phyloP scores from a whole-genome alignment of 1,139 yeast genomes.

The Lodderomyces parapsilosis region DNA sequence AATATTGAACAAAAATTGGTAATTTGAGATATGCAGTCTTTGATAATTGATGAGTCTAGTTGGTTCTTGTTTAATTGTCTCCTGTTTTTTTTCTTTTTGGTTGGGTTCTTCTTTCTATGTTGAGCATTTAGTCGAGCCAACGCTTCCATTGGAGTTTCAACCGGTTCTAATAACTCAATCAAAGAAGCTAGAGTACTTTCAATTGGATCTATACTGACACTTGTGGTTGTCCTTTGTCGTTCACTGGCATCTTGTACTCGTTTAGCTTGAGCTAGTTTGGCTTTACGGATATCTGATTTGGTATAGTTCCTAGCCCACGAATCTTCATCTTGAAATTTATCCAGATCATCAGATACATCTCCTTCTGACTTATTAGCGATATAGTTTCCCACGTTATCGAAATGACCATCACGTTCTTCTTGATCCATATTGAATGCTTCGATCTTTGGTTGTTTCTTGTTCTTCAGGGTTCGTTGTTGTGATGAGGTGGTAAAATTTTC shows the following conservation, averaged over 20 bases:
- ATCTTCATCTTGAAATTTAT: conserved; percentile 41
- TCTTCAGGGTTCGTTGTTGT: conserved; percentile 2
- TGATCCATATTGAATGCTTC: conserved; percentile 63
- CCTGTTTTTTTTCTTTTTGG: conserved; percentile 12
- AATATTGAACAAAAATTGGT: conserved; percentile 54
- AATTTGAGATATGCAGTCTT: conserved; percentile 18
- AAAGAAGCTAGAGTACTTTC: conserved; percentile 33
- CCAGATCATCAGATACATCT: conserved; percentile 29
- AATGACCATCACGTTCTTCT: conserved; percentile 59
- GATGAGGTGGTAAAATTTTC: conserved; percentile 15
- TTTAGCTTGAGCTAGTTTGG: conserved; percentile 40
- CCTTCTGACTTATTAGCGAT: conserved; percentile 45
- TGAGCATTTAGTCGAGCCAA: conserved; percentile 42
- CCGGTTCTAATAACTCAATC: conserved; percentile 50
- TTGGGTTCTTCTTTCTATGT: conserved; percentile 17
- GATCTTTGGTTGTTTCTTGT: conserved; percentile 27
- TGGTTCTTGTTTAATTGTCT: neutral
- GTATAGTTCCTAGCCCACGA: conserved; percentile 48
- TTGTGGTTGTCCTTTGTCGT: conserved; percentile 8
- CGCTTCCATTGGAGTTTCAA: conserved; percentile 66
- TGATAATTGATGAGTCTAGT: neutral
- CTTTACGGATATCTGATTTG: conserved; percentile 46
- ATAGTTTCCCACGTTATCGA: conserved; percentile 64
- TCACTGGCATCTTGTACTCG: conserved; percentile 17
- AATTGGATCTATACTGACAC: conserved; percentile 12